Percentiles rank a stretch among this genome's conserved stretches.
phyloP scores from a whole-genome alignment of 1,284 basidiomycete species.

The Phlebopus sp. region DNA sequence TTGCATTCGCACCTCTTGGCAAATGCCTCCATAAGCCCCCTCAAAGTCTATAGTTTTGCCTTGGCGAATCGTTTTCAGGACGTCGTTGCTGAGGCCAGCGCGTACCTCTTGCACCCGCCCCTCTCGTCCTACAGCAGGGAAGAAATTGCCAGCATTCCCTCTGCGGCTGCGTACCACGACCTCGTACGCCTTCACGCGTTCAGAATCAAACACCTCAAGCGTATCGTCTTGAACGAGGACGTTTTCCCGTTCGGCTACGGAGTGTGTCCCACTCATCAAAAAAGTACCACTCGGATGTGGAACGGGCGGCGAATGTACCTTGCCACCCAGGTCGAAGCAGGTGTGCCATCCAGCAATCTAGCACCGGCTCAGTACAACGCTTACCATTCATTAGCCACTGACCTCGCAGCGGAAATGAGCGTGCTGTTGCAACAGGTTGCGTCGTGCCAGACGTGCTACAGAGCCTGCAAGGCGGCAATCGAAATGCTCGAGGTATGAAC shows the following conservation, averaged over 20 bases:
- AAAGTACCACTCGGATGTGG: slow-evolving; percentile 46
- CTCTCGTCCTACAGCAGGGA: slow-evolving; percentile 50
- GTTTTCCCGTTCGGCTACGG: slow-evolving; percentile 72
- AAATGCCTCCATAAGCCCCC: slow-evolving; percentile 47
- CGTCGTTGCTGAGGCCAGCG: slow-evolving; percentile 53
- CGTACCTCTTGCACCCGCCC: slow-evolving; percentile 49
- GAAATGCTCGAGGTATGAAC: slow-evolving; percentile 59
- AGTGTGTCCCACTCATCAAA: slow-evolving; percentile 47
- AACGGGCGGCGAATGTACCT: slow-evolving; percentile 41
- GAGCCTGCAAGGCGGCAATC: slow-evolving; percentile 56
- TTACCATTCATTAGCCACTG: slow-evolving; percentile 44
- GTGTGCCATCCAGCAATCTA: slow-evolving; percentile 31
- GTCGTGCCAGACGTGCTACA: slow-evolving; percentile 49
- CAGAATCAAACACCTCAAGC: slow-evolving; percentile 48
- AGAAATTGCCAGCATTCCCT: slow-evolving; percentile 52
- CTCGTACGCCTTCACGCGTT: slow-evolving; percentile 54
- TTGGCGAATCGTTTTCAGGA: slow-evolving; percentile 37
- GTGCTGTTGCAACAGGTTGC: slow-evolving; percentile 39
- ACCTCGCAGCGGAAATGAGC: slow-evolving; percentile 62
- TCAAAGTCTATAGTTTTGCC: slow-evolving; percentile 59
- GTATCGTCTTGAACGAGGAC: slow-evolving; percentile 50
- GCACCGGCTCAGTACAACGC: not conserved
- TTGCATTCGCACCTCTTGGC: slow-evolving; percentile 53
- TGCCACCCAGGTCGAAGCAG: slow-evolving; percentile 46
- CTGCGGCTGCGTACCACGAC: slow-evolving; percentile 56